phyloP scores from a whole-genome alignment of 257 asterid species.

The Agastache rugosa region DNA sequence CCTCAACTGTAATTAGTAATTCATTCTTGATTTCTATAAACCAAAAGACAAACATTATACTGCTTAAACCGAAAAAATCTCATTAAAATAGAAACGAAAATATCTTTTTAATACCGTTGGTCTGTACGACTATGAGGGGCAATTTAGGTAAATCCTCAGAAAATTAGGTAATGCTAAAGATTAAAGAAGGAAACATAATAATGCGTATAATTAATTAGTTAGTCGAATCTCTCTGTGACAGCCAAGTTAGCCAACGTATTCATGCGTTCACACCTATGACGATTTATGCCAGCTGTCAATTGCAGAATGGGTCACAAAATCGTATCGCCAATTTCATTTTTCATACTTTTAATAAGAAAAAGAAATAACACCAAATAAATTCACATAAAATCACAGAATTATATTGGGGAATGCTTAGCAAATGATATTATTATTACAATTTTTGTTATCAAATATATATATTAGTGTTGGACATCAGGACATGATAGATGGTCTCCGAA shows the following conservation, averaged over 20 bases:
- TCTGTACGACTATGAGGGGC: background rate
- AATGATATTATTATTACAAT: too few relatives aligned
- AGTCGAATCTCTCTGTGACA: slow-evolving; percentile 38
- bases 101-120: background rate
- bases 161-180: background rate
- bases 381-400: slow-evolving; percentile 2
- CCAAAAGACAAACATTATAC: background rate
- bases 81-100: background rate
- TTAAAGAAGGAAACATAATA: background rate
- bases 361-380: background rate
- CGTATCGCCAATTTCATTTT: slow-evolving; percentile 11
- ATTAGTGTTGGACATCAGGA: too few relatives aligned
- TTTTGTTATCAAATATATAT: too few relatives aligned
- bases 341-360: too few relatives aligned
- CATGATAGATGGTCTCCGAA: too few relatives aligned
- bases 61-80: background rate
- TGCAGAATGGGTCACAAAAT: slow-evolving; percentile 5
- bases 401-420: too few relatives aligned
- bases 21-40: too few relatives aligned
- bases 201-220: slow-evolving; percentile 3
- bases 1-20: too few relatives aligned
- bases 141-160: background rate
- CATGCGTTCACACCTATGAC: slow-evolving; percentile 40
- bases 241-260: slow-evolving; percentile 37
- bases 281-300: slow-evolving; percentile 25